Evolutionary conservation across 2,329 filamentous ascomycete species (phyloP), one percentile per base, ranked within the genome.

Genomic region (Pseudocercospora vitis): DNA sequence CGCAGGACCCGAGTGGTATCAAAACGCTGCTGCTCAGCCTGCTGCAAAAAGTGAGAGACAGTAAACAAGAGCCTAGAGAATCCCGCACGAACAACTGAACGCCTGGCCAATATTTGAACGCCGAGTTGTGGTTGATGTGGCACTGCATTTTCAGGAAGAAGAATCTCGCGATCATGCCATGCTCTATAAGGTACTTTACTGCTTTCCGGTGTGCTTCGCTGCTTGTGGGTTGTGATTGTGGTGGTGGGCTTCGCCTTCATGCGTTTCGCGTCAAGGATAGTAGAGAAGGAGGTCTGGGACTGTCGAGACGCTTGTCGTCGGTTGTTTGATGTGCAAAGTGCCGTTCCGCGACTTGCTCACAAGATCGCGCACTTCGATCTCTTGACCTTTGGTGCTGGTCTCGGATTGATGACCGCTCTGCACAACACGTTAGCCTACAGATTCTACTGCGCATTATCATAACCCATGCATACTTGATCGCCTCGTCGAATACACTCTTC

Each of bases 401-500:
- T 78, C 53, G 87, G 86, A 74, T 85, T 88, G 57, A 90, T 76
- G 45, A 89, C 86, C 58, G 86, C 86, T 66, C 86, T 89, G 65
- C 11, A 31, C n/a, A 9, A n/a, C 5, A 33, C 40, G 48, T 58
- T 47, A 56, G 53, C 28, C 21, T 37, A 32, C 12, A 19, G 40
- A 9, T 28, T 29, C 19, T n/a, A 33, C 21, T 16, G n/a, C 16
- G 23, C 33, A 12, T 18, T 12, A 31, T 14, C 16, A n/a, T 42
- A 29, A 29, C 26, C 35, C n/a, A 7, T 28, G 76, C 86, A 65
- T 77, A 97, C 94, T 94, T 87, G 70, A 99, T 99, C 28, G 94
- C 94, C 76, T 96, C 92, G 70, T 99, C 94, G 70, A 99, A 99
- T 45, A 99, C 94, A 68, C 90, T 95, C 85, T 99, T 99, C 65